These are phyloP conservation scores for Colletotrichum liaoningense DNA, from an alignment of 2,329 filamentous ascomycete species.

Conservation along the genomic window DNA sequence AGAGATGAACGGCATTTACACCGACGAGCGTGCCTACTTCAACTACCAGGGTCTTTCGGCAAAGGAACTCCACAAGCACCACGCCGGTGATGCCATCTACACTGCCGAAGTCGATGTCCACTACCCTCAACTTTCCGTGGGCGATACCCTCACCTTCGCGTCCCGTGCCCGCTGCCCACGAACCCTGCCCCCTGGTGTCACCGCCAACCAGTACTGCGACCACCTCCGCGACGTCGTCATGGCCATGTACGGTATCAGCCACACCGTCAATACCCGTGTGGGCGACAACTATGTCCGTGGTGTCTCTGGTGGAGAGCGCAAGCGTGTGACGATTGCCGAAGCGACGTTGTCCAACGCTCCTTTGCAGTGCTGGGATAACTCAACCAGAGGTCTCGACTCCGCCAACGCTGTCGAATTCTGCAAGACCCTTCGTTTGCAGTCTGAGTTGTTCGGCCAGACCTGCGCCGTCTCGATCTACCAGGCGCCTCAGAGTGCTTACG, in stretches of 20 bases:
- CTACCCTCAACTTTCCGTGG: slow-evolving; percentile 69
- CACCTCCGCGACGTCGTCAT: slow-evolving; percentile 65
- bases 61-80: slow-evolving; percentile 32
- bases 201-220: slow-evolving; percentile 52
- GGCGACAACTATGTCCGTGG: slow-evolving; percentile 66
- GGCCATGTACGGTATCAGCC: slow-evolving; percentile 65
- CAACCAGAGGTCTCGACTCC: slow-evolving; percentile 58
- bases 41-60: slow-evolving; percentile 35
- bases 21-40: slow-evolving; percentile 30
- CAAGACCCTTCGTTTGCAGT: slow-evolving; percentile 42
- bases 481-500: slow-evolving; percentile 68
- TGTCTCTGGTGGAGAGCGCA: slow-evolving; percentile 65
- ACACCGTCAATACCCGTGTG: slow-evolving; percentile 65
- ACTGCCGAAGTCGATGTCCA: slow-evolving; percentile 74
- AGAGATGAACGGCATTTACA: slow-evolving; percentile 70
- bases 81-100: slow-evolving; percentile 73
- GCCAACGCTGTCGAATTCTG: slow-evolving; percentile 39
- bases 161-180: slow-evolving; percentile 64
- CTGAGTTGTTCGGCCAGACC: slow-evolving; percentile 41
- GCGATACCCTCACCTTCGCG: slow-evolving; percentile 71
- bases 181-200: slow-evolving; percentile 58
- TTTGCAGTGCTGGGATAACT: slow-evolving; percentile 55
- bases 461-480: slow-evolving; percentile 64
- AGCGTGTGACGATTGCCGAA: slow-evolving; percentile 52
- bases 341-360: slow-evolving; percentile 44